These are phyloP conservation scores for Candida buenavistaensis DNA, from an alignment of 1,139 yeast genomes.

Conservation along the genomic window DNA sequence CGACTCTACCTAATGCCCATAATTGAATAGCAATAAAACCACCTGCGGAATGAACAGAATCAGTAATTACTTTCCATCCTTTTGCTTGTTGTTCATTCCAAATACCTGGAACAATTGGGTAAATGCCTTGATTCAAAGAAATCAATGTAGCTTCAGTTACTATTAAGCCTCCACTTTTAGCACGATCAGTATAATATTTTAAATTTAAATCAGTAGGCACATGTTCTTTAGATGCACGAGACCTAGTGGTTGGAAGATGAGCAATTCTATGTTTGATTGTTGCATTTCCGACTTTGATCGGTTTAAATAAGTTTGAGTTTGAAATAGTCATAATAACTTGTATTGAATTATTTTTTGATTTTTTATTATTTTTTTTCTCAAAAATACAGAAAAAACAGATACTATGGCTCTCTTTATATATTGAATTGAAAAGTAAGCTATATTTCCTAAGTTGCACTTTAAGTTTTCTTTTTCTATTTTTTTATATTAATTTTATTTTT, in stretches of 20 bases:
- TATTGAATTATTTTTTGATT: too few species aligned
- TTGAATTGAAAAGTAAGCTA: too few species aligned
- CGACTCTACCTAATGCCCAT: slow-evolving; percentile 62
- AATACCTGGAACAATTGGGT: slow-evolving; percentile 53
- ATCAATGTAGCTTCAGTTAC: slow-evolving; percentile 39
- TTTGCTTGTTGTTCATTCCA: slow-evolving; percentile 47
- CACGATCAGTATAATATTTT: slow-evolving; percentile 55
- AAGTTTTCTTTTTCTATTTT: too few species aligned
- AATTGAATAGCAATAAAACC: slow-evolving; percentile 48
- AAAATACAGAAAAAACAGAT: too few species aligned
- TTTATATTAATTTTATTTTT: too few species aligned
- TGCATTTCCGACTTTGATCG: slow-evolving; percentile 45
- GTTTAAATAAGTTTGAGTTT: slow-evolving; percentile 42
- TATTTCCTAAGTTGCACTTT: too few species aligned
- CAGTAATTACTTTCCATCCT: slow-evolving; percentile 55
- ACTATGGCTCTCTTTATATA: too few species aligned
- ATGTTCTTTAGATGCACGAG: slow-evolving; percentile 44
- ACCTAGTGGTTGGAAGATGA: slow-evolving; percentile 57
- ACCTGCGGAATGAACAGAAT: slow-evolving; percentile 17
- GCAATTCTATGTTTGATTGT: slow-evolving; percentile 43
- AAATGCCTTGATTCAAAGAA: slow-evolving; percentile 34
- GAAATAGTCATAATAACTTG: slow-evolving; percentile 10
- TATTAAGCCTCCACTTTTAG: slow-evolving; percentile 53
- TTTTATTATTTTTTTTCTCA: too few species aligned
- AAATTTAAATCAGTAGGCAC: slow-evolving; percentile 49